Conservation (phyloP, 495 filamentous ascomycete genomes). For the Hypoxylon trugodes region DNA sequence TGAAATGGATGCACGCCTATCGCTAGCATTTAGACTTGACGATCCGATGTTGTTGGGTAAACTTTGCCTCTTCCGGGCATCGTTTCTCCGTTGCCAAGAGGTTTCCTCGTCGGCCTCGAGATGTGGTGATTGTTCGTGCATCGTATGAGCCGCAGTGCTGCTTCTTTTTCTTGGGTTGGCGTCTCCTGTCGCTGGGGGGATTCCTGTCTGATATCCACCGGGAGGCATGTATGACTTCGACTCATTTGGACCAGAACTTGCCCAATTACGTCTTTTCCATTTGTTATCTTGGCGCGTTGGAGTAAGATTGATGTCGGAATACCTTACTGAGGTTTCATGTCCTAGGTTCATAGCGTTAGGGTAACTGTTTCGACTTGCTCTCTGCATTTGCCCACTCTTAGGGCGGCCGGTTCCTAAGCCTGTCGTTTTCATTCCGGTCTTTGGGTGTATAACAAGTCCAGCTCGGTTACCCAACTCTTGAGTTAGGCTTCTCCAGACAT, state of each 20-base stretch:
- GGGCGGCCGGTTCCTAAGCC: background rate
- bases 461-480: background rate
- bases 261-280: background rate
- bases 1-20: constrained; percentile 1
- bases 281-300: background rate
- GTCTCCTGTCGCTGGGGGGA: too few species aligned
- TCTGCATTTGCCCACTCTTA: background rate
- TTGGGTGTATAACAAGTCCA: background rate
- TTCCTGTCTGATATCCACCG: too few species aligned
- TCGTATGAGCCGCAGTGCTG: background rate
- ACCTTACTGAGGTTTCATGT: background rate
- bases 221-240: too few species aligned
- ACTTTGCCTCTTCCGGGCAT: background rate
- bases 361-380: background rate
- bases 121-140: background rate
- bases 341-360: background rate
- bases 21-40: background rate
- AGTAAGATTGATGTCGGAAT: background rate
- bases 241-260: too few species aligned
- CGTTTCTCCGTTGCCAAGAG: background rate
- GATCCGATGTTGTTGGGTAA: background rate
- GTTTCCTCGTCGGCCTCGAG: background rate
- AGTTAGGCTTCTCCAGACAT: constrained; percentile 13
- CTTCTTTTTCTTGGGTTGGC: background rate
- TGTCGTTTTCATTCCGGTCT: background rate